Conservation (phyloP, 2,329 filamentous ascomycete genomes). For the Phoma sp. region DNA sequence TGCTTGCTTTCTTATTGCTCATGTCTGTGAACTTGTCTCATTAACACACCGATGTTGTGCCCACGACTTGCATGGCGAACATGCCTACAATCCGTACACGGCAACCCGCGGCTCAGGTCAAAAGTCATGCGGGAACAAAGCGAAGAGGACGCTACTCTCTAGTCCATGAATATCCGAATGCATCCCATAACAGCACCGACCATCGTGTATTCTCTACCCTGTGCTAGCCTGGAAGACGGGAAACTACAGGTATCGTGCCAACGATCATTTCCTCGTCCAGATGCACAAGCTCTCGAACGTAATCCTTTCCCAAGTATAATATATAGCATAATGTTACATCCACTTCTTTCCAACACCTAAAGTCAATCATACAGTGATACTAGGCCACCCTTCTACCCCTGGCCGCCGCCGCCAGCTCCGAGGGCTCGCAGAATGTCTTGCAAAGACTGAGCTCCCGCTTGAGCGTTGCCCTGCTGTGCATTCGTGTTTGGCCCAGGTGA, state of each 20-base stretch:
- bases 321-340: constrained; percentile 14
- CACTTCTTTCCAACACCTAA: constrained; percentile 1
- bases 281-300: background rate
- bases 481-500: constrained; percentile 28
- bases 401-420: constrained; percentile 27
- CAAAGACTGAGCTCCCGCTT: constrained; percentile 33
- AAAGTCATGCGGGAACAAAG: background rate
- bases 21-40: background rate
- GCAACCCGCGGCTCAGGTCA: background rate
- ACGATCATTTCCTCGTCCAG: background rate
- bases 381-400: constrained; percentile 3
- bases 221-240: background rate
- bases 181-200: background rate
- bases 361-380: background rate
- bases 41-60: background rate
- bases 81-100: background rate
- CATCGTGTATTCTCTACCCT: background rate
- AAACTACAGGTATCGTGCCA: background rate
- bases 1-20: background rate
- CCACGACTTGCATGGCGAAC: background rate
- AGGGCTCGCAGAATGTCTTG: constrained; percentile 44
- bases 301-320: background rate
- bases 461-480: constrained; percentile 27
- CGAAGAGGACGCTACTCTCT: background rate
- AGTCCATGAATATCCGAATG: background rate